Evolutionary conservation across 1,284 basidiomycete genomes (phyloP).

Genomic region (Sporisorium graminicola): DNA sequence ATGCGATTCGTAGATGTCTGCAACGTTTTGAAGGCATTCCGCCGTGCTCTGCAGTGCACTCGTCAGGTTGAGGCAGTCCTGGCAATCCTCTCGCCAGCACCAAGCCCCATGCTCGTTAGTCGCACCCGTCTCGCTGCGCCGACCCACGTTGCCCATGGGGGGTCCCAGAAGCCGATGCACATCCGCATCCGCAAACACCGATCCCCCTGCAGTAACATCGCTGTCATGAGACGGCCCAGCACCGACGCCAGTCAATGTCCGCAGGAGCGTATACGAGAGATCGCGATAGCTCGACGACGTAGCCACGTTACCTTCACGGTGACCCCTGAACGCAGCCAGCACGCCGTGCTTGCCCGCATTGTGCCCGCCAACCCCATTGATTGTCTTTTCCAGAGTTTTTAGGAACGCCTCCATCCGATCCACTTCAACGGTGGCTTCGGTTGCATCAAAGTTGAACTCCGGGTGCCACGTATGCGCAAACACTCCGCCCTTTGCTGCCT

Average conservation of each 20-base stretch:
- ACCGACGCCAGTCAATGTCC: conserved; percentile 54
- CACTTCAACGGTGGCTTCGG: conserved; percentile 45
- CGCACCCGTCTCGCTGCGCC: conserved; percentile 71
- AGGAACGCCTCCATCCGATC: conserved; percentile 47
- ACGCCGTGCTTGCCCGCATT: conserved; percentile 46
- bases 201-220: conserved; percentile 70
- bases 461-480: conserved; percentile 85
- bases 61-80: conserved; percentile 81
- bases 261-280: conserved; percentile 52
- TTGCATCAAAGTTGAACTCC: conserved; percentile 80
- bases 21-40: conserved; percentile 80
- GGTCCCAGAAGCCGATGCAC: conserved; percentile 71
- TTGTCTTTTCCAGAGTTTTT: conserved; percentile 44
- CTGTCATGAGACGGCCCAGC: conserved; percentile 25
- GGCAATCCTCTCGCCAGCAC: conserved; percentile 84
- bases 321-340: conserved; percentile 36
- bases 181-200: conserved; percentile 78
- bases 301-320: conserved; percentile 34
- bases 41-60: conserved; percentile 82
- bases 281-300: conserved; percentile 47
- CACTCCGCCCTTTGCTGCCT: conserved; percentile 71
- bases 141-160: conserved; percentile 71
- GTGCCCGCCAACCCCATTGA: conserved; percentile 43
- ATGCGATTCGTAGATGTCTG: conserved; percentile 82
- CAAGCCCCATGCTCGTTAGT: conserved; percentile 82